These are phyloP conservation scores for Globisporangium cystogenes DNA, from an alignment of 352 stramenopile genomes.

Conservation along the genomic window DNA sequence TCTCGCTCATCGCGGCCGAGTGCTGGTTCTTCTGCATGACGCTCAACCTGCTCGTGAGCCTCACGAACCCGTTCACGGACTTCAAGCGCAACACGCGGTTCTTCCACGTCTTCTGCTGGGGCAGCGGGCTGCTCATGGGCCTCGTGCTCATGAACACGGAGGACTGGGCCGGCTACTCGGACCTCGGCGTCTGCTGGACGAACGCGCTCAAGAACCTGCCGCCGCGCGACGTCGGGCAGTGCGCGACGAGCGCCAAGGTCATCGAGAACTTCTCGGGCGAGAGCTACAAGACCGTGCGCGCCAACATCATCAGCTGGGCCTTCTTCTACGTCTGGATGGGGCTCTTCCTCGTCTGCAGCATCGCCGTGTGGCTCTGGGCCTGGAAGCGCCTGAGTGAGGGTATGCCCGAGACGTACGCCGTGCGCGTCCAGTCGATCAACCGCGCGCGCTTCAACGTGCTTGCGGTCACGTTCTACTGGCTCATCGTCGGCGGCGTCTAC, in stretches of 20 bases:
- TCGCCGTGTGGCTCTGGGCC: constrained; percentile 81
- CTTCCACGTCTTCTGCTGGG: constrained; percentile 86
- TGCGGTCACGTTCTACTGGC: constrained; percentile 86
- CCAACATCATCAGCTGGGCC: constrained; percentile 82
- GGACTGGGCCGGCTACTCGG: constrained; percentile 82
- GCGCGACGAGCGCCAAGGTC: constrained; percentile 24
- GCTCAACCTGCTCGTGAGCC: constrained; percentile 78
- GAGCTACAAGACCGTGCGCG: constrained; percentile 70
- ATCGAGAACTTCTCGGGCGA: constrained; percentile 59
- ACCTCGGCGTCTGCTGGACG: constrained; percentile 84
- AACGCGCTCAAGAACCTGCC: constrained; percentile 71
- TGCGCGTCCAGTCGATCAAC: constrained; percentile 85
- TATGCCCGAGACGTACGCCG: constrained; percentile 84
- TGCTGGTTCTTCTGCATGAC: constrained; percentile 91
- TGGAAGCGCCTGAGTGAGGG: constrained; percentile 84
- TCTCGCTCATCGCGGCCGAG: constrained; percentile 77
- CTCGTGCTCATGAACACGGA: constrained; percentile 64
- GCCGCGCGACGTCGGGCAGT: constrained; percentile 24
- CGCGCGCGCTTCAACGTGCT: constrained; percentile 85
- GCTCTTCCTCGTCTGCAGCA: constrained; percentile 74
- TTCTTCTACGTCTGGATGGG: constrained; percentile 89
- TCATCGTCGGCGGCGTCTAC: constrained; percentile 76
- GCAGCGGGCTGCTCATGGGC: constrained; percentile 47
- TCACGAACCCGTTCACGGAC: constrained; percentile 89
- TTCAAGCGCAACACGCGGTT: constrained; percentile 83